Percentiles rank a stretch among this genome's conserved stretches.
These are phyloP conservation scores for Trametes cingulata DNA, from an alignment of 768 basidiomycete genomes.

Conservation along the genomic window DNA sequence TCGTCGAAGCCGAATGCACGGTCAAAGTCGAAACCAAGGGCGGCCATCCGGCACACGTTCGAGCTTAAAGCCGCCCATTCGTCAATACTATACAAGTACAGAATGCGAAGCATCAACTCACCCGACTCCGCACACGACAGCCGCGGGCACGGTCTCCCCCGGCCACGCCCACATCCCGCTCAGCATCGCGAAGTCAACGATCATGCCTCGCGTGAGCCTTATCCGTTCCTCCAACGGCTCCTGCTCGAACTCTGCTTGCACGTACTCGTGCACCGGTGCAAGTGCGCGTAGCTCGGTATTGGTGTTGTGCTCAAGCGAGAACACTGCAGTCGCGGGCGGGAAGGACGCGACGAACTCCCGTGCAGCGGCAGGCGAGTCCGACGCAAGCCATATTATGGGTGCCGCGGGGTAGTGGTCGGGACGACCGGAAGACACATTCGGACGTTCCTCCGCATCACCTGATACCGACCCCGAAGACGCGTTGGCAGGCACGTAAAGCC, in stretches of 20 bases:
- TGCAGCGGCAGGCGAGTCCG: constrained; percentile 53
- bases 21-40: constrained; percentile 53
- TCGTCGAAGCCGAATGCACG: constrained; percentile 58
- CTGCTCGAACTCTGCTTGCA: constrained; percentile 51
- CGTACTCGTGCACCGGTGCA: constrained; percentile 54
- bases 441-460: background rate
- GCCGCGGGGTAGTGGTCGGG: constrained; percentile 27
- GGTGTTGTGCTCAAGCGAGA: constrained; percentile 47
- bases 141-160: constrained; percentile 48
- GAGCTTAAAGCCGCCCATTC: constrained; percentile 33
- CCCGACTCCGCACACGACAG: constrained; percentile 54
- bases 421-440: constrained; percentile 11
- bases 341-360: constrained; percentile 45
- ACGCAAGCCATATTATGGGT: constrained; percentile 57
- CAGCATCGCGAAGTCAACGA: constrained; percentile 68
- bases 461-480: background rate
- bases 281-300: constrained; percentile 45
- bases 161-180: constrained; percentile 59
- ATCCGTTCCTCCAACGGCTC: constrained; percentile 44
- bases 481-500: constrained; percentile 33
- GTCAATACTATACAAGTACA: background rate
- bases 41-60: constrained; percentile 1
- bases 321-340: constrained; percentile 37
- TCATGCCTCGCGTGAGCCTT: constrained; percentile 58
- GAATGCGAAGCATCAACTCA: background rate